Evolutionary conservation across 331 rosid genomes (phyloP), one percentile per base, ranked within the genome.

Genomic region (Rosa hybrid): DNA sequence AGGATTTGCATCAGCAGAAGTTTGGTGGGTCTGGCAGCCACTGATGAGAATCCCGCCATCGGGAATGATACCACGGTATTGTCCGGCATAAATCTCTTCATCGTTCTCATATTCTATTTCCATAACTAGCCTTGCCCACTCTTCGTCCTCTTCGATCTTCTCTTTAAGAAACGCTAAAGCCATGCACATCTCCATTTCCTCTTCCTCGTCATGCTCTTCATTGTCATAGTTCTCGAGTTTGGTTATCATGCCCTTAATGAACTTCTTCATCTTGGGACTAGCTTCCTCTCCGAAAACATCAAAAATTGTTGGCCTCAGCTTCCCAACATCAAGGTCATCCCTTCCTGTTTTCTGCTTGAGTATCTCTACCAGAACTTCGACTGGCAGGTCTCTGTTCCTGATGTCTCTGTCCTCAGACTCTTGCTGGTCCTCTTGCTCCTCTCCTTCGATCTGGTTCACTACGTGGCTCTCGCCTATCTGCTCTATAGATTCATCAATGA

Each of bases 381-480:
- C 23, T 0, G 97, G 91, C 68, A 94, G 77, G 2, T 90, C 88
- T 34, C 88, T 81, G 25, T 74, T 87, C 75, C 84, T 90, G 64
- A 90, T 82, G 41, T 83, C 97, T 57, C 83, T 80, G n/a, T 86
- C 81, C 1, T 80, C 86, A 5, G 77, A 83, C 44, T 79, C 79
- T 48, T 50, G 56, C 56, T 50, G 17, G 56, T 45, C 11, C 49
- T 7, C 49, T 45, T 45, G 49, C 11, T 18, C 82, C 2, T 59
- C 80, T 6, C 30, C 68, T 3, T 59, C 63, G 9, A 7, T 74
- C 8, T 68, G 74, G 2, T 74, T 50, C 30, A 17, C 80, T 34
- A 53, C 80, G 30, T 92, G 87, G 83, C 97, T 92, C 53, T 92
- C 92, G 20, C 97, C 98, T 30, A 94, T 94, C 86, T 94, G 96